Base-by-base conservation (phyloP, 2,329 filamentous ascomycete species). In the Trichoderma guizhouense region DNA sequence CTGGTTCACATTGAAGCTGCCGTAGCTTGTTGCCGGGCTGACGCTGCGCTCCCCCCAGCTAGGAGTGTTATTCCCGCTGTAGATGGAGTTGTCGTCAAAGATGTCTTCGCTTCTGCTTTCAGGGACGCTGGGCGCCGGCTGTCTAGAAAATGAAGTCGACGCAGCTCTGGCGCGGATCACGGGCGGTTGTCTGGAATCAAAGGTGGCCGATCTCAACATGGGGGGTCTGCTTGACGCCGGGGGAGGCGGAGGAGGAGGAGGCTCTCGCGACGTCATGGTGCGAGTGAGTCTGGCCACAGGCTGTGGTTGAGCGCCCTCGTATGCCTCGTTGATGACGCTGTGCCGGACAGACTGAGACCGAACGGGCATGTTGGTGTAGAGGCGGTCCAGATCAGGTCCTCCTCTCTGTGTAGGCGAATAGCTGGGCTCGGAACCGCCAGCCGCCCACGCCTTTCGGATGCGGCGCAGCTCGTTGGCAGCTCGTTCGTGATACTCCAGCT, bases 401-500 rank as follows among this genome's bases (percentile, higher is more conserved):
- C 39, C 65, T 8, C 53, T 67, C 85, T 82, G 76, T 80, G 82
- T 58, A 84, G 83, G 30, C 75, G 80, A 71, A 72, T 72, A 74
- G 78, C 73, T 51, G 74, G 39, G 12, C 61, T 72, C n/a, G 72
- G 71, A 15, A 24, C 63, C 30, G 65, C 69, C 69, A 65, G 71
- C 66, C n/a, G 78, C 77, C 84, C 86, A 87, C 36, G 82, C 81
- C 72, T 85, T 82, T 64, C 85, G 84, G 30, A 85, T 84, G 34
- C 86, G 85, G 5, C 87, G 84, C 69, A 98, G 88, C 75, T 97
- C 92, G 76, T 98, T 95, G 69, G 92, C 89, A 79, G 94, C 97
- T 73, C 92, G 91, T 80, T 98, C 95, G 80, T 98, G 93, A 83
- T 96, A 98, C 74, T 92, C 91, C 72, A 98, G 86, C 83, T 98